phyloP scores from a whole-genome alignment of 495 filamentous ascomycete genomes.

The Trichoderma gamsii region DNA sequence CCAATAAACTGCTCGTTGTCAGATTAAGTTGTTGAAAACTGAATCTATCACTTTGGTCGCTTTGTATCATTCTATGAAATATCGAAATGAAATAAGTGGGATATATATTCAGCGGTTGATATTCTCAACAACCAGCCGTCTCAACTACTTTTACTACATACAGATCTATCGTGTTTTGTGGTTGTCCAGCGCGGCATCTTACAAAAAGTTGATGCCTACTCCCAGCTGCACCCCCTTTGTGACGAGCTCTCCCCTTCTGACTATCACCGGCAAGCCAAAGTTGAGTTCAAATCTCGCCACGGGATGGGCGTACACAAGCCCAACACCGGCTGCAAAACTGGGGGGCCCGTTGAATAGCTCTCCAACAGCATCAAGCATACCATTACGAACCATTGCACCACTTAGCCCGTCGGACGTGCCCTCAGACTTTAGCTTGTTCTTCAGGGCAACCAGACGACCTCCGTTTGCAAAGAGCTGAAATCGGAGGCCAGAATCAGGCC shows the following conservation, averaged over 20 bases:
- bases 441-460: slow-evolving; percentile 74
- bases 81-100: neutral
- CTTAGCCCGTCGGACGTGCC: slow-evolving; percentile 29
- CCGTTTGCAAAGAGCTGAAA: slow-evolving; percentile 89
- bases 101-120: neutral
- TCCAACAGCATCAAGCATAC: slow-evolving; percentile 47
- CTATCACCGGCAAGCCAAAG: slow-evolving; percentile 78
- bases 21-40: too few species aligned
- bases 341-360: slow-evolving; percentile 71
- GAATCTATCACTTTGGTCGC: too few species aligned
- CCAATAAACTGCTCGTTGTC: too few species aligned
- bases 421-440: slow-evolving; percentile 44
- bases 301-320: slow-evolving; percentile 88
- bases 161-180: neutral
- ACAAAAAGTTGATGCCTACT: slow-evolving; percentile 90
- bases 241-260: slow-evolving; percentile 73
- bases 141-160: neutral
- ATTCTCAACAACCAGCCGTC: too few species aligned
- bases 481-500: slow-evolving; percentile 73
- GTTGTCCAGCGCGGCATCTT: slow-evolving; percentile 21
- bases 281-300: slow-evolving; percentile 92
- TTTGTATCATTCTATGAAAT: neutral
- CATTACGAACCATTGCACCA: slow-evolving; percentile 42
- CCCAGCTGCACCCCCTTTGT: slow-evolving; percentile 90
- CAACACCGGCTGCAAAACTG: slow-evolving; percentile 79